Conservation (phyloP, 768 basidiomycete species). For the Lentinula lateritia region DNA sequence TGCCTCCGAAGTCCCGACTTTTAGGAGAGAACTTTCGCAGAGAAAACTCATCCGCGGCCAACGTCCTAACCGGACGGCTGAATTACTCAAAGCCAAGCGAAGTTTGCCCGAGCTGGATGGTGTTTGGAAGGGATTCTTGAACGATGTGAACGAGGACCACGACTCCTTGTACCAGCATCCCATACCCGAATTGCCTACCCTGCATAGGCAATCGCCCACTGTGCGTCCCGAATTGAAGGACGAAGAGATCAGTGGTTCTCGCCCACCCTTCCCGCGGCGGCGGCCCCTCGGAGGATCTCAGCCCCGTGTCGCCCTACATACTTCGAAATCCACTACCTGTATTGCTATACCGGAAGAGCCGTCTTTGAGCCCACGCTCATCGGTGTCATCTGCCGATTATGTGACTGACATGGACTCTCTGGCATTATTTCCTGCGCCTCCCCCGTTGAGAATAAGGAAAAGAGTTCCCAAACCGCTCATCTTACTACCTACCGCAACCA, state of each 20-base stretch:
- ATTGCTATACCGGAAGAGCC: constrained; percentile 2
- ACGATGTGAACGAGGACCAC: constrained; percentile 16
- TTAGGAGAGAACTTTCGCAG: background rate
- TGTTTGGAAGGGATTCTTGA: constrained; percentile 23
- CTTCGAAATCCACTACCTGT: background rate
- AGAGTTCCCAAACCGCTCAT: constrained; percentile 29
- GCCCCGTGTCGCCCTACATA: background rate
- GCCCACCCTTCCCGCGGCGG: background rate
- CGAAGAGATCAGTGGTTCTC: constrained; percentile 6
- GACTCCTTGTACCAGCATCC: constrained; percentile 9
- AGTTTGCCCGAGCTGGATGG: constrained; percentile 19
- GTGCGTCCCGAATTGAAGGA: constrained; percentile 24
- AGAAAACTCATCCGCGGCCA: background rate
- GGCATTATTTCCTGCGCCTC: constrained; percentile 12
- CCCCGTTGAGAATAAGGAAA: constrained; percentile 10
- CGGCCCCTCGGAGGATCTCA: background rate
- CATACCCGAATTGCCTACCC: background rate
- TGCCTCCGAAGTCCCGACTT: background rate
- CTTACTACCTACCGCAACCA: constrained; percentile 22
- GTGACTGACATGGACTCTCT: constrained; percentile 3
- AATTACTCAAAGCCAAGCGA: constrained; percentile 12
- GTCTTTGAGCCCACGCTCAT: background rate
- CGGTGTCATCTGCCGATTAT: background rate
- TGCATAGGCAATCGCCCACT: constrained; percentile 14
- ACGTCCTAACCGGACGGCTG: background rate